phyloP scores from a whole-genome alignment of 179 eudicot species.

The Beta lomatogona region DNA sequence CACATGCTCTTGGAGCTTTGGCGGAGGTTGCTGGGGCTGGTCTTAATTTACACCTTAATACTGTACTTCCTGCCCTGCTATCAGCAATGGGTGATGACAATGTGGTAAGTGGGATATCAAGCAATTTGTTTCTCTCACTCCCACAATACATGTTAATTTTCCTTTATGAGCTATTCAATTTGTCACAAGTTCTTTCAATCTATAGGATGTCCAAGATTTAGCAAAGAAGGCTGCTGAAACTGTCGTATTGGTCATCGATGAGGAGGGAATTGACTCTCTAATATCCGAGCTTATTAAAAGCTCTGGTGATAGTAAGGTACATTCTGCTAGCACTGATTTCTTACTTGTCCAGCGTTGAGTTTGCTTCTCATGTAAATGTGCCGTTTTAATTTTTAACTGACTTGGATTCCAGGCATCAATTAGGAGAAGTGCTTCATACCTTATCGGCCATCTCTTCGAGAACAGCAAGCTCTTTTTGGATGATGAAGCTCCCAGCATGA shows the following conservation, averaged over 20 bases:
- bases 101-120: conserved; percentile 47
- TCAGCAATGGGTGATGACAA: conserved; percentile 79
- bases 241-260: conserved; percentile 93
- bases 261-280: conserved; percentile 85
- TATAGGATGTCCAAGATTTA: conserved; percentile 66
- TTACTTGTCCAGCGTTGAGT: background rate
- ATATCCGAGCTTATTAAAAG: conserved; percentile 88
- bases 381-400: conserved; percentile 5
- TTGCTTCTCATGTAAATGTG: background rate
- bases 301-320: conserved; percentile 52
- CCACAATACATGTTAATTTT: background rate
- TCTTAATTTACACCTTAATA: conserved; percentile 77
- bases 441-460: conserved; percentile 87
- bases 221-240: conserved; percentile 97
- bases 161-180: conserved; percentile 1
- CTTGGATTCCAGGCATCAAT: conserved; percentile 59
- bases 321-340: conserved; percentile 2
- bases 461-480: conserved; percentile 86
- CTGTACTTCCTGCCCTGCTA: conserved; percentile 84
- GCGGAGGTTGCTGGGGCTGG: conserved; percentile 99
- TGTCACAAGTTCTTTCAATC: conserved; percentile 1
- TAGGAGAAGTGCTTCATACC: conserved; percentile 76
- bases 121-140: background rate
- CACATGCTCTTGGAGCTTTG: conserved; percentile 96
- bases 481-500: conserved; percentile 94